Evolutionary conservation across 1,284 basidiomycete genomes (phyloP), one percentile per base, ranked within the genome.

Genomic region (Erythrobasidium hasegawianum): DNA sequence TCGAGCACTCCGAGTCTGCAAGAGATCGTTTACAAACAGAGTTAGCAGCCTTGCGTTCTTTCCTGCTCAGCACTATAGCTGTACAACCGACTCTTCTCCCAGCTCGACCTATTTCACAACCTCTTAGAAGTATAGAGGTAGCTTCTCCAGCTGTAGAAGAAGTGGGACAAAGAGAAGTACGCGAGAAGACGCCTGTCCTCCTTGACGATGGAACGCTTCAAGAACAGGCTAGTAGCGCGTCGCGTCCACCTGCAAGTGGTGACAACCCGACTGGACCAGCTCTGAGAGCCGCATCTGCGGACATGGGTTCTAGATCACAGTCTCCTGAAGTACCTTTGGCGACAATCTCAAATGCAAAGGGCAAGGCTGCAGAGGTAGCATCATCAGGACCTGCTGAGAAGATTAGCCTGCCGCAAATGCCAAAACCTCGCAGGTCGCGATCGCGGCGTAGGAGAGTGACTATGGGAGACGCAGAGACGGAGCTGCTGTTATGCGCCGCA

Each of bases 391-490:
- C 33, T 33, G 33, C 11, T 33, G 5, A 33, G 33, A 33, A 11
- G 5, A 33, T 33, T 11, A 11, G 5, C 4, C 33, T 33, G 5
- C 33, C 33, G 4, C 33, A 4, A 33, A 4, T 33, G 11, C 33
- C 33, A 4, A 33, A 33, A 33, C 33, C 33, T 33, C 5, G 11
- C 5, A 33, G 33, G 11, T 11, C 33, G 4, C 33, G 33, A 4
- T 33, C 33, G 33, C 38, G n/a, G n/a, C n/a, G 24, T 7, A 18
- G 39, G 20, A 16, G 39, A 16, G 4, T 18, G 20, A 60, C 33
- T 11, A 77, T 79, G 75, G 79, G 78, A 33, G 79, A 80, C 69
- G 79, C 79, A 50, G 77, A 78, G 65, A 73, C 78, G 10, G 79
- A 79, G 64, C 77, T 78, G 45, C 73, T 80, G 16, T 71, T 80